These are phyloP conservation scores for Coriolopsis trogii DNA, from an alignment of 1,284 basidiomycete genomes.

Conservation along the genomic window DNA sequence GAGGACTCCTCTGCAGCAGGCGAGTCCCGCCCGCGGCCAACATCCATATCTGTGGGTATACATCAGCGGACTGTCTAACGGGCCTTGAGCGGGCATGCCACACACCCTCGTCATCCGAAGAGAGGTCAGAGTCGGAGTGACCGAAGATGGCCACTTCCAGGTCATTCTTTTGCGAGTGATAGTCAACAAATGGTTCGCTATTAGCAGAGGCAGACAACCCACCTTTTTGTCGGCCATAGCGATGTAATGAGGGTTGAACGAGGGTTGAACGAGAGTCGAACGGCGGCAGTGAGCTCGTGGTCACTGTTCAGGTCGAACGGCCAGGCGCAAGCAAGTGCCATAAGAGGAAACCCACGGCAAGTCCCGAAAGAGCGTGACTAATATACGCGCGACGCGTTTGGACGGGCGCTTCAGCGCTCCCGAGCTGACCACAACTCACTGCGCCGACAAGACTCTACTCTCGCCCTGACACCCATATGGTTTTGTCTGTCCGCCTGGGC, in stretches of 20 bases:
- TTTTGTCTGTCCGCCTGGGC: background rate
- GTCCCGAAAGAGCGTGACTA: slow-evolving; percentile 16
- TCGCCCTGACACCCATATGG: slow-evolving; percentile 14
- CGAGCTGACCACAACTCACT: background rate
- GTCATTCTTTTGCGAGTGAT: slow-evolving; percentile 9
- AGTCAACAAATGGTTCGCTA: background rate
- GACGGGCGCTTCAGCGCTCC: background rate
- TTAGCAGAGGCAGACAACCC: too few species aligned
- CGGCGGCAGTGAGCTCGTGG: background rate
- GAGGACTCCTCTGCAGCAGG: slow-evolving; percentile 48
- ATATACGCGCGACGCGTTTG: slow-evolving; percentile 24
- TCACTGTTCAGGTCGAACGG: background rate
- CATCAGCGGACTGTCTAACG: background rate
- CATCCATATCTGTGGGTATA: slow-evolving; percentile 24
- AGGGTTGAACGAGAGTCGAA: background rate
- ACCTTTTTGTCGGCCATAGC: slow-evolving; percentile 10
- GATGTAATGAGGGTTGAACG: slow-evolving; percentile 3
- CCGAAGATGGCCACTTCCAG: slow-evolving; percentile 50
- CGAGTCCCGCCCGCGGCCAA: slow-evolving; percentile 36
- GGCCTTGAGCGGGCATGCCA: background rate
- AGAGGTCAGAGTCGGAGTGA: slow-evolving; percentile 77
- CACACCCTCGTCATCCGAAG: slow-evolving; percentile 68
- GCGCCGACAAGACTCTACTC: background rate
- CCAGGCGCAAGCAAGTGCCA: background rate
- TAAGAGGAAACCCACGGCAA: background rate